These are phyloP conservation scores for Leccinum longicurvipes DNA, from an alignment of 768 basidiomycete genomes.

Conservation along the genomic window DNA sequence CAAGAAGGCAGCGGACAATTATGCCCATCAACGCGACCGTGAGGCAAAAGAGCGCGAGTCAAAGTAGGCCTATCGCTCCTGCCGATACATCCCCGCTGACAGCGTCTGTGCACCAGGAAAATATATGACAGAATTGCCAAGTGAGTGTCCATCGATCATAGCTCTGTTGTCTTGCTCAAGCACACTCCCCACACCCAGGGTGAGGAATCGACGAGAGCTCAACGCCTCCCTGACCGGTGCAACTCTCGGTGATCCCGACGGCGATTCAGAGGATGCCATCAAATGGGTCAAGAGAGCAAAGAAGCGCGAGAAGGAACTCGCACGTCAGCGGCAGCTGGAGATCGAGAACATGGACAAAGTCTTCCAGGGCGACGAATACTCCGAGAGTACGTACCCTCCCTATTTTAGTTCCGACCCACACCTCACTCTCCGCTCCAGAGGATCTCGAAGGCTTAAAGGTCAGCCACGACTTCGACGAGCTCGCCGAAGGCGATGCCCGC, in stretches of 20 bases:
- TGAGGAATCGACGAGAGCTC: conserved; percentile 91
- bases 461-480: conserved; percentile 87
- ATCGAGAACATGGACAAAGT: conserved; percentile 80
- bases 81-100: conserved; percentile 15
- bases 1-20: conserved; percentile 85
- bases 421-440: conserved; percentile 42
- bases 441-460: conserved; percentile 96
- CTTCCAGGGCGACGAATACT: conserved; percentile 70
- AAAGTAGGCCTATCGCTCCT: conserved; percentile 54
- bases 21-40: conserved; percentile 62
- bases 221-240: conserved; percentile 87
- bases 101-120: conserved; percentile 44
- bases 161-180: conserved; percentile 36
- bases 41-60: conserved; percentile 70
- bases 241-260: conserved; percentile 87
- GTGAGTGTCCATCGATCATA: conserved; percentile 55
- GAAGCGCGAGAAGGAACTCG: conserved; percentile 88
- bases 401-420: neutral
- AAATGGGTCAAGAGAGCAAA: conserved; percentile 92
- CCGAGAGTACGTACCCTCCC: conserved; percentile 63
- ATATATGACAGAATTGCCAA: conserved; percentile 78
- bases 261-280: conserved; percentile 70
- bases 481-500: conserved; percentile 92
- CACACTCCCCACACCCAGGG: conserved; percentile 60
- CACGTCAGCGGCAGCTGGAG: conserved; percentile 76